Evolutionary conservation across 495 filamentous ascomycete species (phyloP).

Genomic region (Penicillium riverlandense): DNA sequence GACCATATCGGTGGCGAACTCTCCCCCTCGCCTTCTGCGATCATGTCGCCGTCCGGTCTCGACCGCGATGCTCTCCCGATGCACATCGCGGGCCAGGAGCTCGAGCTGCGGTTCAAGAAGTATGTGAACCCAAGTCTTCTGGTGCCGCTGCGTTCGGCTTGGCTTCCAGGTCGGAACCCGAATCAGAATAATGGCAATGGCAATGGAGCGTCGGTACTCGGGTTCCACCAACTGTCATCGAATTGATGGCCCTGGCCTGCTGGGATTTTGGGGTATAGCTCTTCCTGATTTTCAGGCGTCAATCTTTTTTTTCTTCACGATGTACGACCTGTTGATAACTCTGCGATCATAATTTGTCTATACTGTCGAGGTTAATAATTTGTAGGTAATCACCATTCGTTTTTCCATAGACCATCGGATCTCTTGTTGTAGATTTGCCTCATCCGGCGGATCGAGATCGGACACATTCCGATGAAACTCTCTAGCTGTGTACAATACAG

Average conservation of each 20-base stretch:
- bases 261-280: background rate
- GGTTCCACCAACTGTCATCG: slow-evolving; percentile 11
- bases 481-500: too few relatives aligned
- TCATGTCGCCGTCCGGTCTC: slow-evolving; percentile 35
- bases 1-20: slow-evolving; percentile 33
- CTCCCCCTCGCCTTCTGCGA: slow-evolving; percentile 28
- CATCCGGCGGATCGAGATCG: too few relatives aligned
- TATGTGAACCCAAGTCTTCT: slow-evolving; percentile 41
- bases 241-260: background rate
- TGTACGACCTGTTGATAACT: slow-evolving; percentile 9
- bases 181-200: slow-evolving; percentile 8
- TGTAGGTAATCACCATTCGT: too few relatives aligned
- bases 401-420: too few relatives aligned
- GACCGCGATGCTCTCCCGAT: slow-evolving; percentile 40
- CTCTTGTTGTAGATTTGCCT: too few relatives aligned
- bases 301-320: slow-evolving; percentile 7
- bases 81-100: slow-evolving; percentile 31
- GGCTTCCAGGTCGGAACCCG: slow-evolving; percentile 28
- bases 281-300: background rate
- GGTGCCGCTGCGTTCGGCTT: slow-evolving; percentile 37
- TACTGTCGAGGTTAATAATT: too few relatives aligned
- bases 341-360: too few relatives aligned
- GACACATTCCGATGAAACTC: too few relatives aligned
- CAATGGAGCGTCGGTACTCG: slow-evolving; percentile 5
- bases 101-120: slow-evolving; percentile 36